Conservation (phyloP, 768 basidiomycete genomes). For the Leucocoprinus birnbaumii region DNA sequence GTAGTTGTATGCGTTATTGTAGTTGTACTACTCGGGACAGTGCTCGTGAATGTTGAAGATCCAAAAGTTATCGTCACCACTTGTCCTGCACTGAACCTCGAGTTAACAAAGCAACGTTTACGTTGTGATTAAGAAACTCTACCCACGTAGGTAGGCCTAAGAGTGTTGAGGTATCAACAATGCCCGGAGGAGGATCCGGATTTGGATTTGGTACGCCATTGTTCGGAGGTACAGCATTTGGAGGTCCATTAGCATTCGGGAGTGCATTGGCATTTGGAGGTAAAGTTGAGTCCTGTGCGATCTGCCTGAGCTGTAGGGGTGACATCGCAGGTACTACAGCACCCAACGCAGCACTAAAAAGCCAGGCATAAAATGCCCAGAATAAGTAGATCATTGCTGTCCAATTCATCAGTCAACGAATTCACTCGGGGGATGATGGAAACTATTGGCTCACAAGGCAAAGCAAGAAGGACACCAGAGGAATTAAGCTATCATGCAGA, state of each 20-base stretch:
- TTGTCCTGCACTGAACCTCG: too few species aligned
- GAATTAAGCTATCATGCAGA: slow-evolving; percentile 4
- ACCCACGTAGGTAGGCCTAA: too few species aligned
- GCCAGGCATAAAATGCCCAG: not conserved
- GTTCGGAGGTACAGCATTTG: not conserved
- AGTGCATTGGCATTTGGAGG: too few species aligned
- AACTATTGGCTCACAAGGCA: not conserved
- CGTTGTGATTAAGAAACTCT: too few species aligned
- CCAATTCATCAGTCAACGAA: not conserved
- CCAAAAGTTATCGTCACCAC: too few species aligned
- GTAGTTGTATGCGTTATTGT: not conserved
- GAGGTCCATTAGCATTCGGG: too few species aligned
- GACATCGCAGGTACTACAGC: not conserved
- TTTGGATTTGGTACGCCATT: not conserved
- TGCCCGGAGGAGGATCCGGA: not conserved
- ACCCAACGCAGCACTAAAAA: not conserved
- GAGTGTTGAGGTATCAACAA: too few species aligned
- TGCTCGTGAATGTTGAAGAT: not conserved
- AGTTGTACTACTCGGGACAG: slow-evolving; percentile 8
- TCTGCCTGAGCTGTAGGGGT: not conserved
- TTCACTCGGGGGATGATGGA: not conserved
- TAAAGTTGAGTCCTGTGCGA: too few species aligned
- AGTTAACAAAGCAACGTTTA: too few species aligned
- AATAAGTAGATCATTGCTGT: not conserved
- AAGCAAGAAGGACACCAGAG: not conserved